Evolutionary conservation across 1,284 basidiomycete genomes (phyloP).

Genomic region (Wolfiporia cocos): DNA sequence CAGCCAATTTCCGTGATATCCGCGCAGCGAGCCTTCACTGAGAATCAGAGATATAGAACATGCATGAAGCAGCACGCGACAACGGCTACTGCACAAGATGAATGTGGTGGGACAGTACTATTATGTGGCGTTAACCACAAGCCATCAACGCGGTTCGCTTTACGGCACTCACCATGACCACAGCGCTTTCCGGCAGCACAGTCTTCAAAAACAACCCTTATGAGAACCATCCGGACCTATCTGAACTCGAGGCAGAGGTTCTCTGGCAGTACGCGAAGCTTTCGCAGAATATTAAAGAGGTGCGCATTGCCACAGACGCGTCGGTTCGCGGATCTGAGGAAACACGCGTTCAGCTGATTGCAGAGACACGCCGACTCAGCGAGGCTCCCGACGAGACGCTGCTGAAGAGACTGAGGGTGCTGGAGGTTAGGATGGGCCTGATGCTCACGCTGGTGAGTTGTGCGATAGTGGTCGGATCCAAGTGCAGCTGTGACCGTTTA

Average conservation of each 20-base stretch:
- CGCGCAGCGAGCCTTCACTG: too few species aligned
- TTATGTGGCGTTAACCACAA: too few species aligned
- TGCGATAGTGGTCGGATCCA: too few species aligned
- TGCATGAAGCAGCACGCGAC: too few species aligned
- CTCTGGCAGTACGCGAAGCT: constrained; percentile 58
- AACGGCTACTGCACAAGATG: too few species aligned
- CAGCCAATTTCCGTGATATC: too few species aligned
- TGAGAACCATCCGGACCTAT: constrained; percentile 51
- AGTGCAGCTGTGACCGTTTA: too few species aligned
- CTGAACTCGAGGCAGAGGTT: constrained; percentile 47
- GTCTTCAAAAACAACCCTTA: constrained; percentile 63
- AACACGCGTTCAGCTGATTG: constrained; percentile 38
- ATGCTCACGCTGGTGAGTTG: constrained; percentile 77
- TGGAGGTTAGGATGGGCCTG: constrained; percentile 94
- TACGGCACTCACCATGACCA: constrained; percentile 14
- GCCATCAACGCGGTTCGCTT: too few species aligned
- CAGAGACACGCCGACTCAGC: constrained; percentile 51
- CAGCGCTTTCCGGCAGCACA: constrained; percentile 25
- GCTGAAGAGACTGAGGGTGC: constrained; percentile 70
- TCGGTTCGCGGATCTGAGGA: not conserved
- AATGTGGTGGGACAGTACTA: too few species aligned
- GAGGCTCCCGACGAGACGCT: constrained; percentile 72
- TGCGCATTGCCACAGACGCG: constrained; percentile 17
- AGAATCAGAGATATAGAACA: too few species aligned
- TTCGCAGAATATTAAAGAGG: constrained; percentile 48